Evolutionary conservation across 2,329 filamentous ascomycete genomes (phyloP).

Genomic region (Epichloe sylvatica): DNA sequence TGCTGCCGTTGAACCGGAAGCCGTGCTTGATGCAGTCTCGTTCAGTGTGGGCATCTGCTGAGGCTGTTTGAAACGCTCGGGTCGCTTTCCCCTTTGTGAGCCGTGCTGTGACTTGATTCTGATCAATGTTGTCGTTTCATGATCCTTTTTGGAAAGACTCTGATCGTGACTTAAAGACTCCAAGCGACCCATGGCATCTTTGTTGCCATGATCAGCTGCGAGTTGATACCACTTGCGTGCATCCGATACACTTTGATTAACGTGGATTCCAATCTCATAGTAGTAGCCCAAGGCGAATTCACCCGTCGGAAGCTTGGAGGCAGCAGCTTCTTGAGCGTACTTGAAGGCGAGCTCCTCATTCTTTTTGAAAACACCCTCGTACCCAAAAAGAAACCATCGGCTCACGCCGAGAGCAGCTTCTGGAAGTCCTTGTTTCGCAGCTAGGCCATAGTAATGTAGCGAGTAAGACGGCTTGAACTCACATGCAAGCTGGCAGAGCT

Average conservation of each 20-base stretch:
- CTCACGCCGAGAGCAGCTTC: constrained; percentile 94
- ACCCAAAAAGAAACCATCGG: constrained; percentile 96
- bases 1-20: constrained; percentile 11
- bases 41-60: constrained; percentile 36
- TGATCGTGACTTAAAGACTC: constrained; percentile 73
- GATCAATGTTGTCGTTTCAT: constrained; percentile 79
- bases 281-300: constrained; percentile 98
- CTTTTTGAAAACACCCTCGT: constrained; percentile 83
- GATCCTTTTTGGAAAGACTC: constrained; percentile 76
- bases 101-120: constrained; percentile 74
- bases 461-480: constrained; percentile 90
- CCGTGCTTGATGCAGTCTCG: constrained; percentile 23
- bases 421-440: constrained; percentile 78
- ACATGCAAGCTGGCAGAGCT: constrained; percentile 84
- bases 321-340: constrained; percentile 78
- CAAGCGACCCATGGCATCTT: constrained; percentile 68
- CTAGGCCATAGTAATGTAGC: constrained; percentile 88
- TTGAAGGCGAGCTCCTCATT: constrained; percentile 88
- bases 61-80: constrained; percentile 42
- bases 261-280: constrained; percentile 88
- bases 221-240: constrained; percentile 82
- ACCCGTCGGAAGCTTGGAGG: constrained; percentile 69
- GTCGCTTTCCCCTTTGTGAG: constrained; percentile 48
- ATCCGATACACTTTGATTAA: constrained; percentile 67
- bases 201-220: constrained; percentile 81